Base-by-base conservation (phyloP, 257 asterid genomes). In the Perilla frutescens region DNA sequence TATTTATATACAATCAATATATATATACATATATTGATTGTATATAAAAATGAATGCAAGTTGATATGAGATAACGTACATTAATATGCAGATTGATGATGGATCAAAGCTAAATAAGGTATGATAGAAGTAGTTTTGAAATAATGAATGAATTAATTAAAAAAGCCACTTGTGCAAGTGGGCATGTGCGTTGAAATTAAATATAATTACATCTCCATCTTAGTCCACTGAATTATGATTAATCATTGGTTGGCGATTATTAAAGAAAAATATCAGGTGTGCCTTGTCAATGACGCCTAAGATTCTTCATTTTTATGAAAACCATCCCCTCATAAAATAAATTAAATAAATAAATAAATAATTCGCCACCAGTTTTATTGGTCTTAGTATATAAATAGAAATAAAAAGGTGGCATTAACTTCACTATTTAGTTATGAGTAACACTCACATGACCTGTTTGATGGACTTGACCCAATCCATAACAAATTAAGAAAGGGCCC, bases 141-240 rank as follows among this genome's bases (percentile, higher is more conserved):
- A 34, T 0, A 61, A 61, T 8, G 8, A 62, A 50, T 49, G 34
- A 59, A 43, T 45, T 12, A 43, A 2, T 4, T 26, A 14, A 36
- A 49, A 60, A 9, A 59, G 5, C 81, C 83, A 81, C 68, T 81
- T 73, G 87, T 49, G 50, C 86, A 69, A 84, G 85, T 84, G 68
- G 90, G 43, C 82, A 68, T 47, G 71, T 78, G 80, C 50, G 63
- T 31, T 77, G 81, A 70, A 73, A 62, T 15, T 29, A 59, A 34
- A 34, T 34, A 34, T 68, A 60, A 65, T 62, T 15, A 72, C 45
- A 50, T 73, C 4, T 51, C 37, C 71, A 63, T 51, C 20, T 43
- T 51, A 60, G 56, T 63, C 71, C 74, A 61, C 70, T 67, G 26
- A 72, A 44, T 69, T 71, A 32, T 77, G 64, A 53, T 79, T 73